phyloP scores from a whole-genome alignment of 805 yeast genomes.

The Hanseniaspora singularis region DNA sequence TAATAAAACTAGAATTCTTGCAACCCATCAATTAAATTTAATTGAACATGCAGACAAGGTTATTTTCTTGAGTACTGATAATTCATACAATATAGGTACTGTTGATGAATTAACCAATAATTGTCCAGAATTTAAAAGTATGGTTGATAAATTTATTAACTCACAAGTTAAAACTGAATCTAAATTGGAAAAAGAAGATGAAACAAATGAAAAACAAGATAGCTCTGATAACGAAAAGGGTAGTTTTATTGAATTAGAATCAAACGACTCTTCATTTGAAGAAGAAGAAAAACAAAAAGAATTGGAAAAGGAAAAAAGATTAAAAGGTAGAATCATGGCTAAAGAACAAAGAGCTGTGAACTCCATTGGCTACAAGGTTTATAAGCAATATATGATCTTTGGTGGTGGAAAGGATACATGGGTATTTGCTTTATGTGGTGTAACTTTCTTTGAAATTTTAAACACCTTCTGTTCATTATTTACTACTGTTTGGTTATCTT shows the following conservation, averaged over 20 bases:
- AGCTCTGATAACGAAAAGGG: not conserved
- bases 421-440: constrained; percentile 23
- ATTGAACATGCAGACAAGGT: constrained; percentile 51
- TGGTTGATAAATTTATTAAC: constrained; percentile 33
- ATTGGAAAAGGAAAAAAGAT: constrained; percentile 11
- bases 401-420: constrained; percentile 35
- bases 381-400: constrained; percentile 25
- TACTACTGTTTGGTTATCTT: constrained; percentile 69
- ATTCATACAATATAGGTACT: constrained; percentile 49
- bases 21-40: constrained; percentile 64
- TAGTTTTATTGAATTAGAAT: not conserved
- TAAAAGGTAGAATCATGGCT: constrained; percentile 17
- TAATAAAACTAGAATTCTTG: constrained; percentile 49
- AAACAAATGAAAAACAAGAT: constrained; percentile 20
- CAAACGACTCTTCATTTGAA: constrained; percentile 5
- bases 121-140: constrained; percentile 35
- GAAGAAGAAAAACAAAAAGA: constrained; percentile 3
- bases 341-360: constrained; percentile 32
- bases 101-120: constrained; percentile 35
- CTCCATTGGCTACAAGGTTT: constrained; percentile 28
- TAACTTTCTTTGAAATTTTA: constrained; percentile 22
- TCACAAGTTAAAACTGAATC: no score
- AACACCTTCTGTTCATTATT: constrained; percentile 45
- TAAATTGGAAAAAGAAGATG: no score
- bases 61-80: constrained; percentile 43